These are phyloP conservation scores for Fusarium udum DNA, from an alignment of 2,329 filamentous ascomycete genomes.

Conservation along the genomic window DNA sequence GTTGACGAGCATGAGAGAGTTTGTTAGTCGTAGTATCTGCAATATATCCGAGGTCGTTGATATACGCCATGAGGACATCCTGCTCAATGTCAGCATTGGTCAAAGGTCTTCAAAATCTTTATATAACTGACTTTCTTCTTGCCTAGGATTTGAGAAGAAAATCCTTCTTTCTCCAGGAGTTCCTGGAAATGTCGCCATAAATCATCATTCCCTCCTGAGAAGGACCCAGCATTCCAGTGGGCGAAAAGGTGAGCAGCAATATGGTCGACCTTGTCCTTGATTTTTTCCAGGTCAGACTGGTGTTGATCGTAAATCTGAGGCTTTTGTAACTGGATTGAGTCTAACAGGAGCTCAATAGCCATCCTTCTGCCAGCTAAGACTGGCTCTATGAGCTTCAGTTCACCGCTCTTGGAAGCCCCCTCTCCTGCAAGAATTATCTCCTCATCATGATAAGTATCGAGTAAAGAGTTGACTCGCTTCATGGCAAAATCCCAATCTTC, in stretches of 20 bases:
- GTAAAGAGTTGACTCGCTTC: neutral
- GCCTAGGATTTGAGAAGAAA: neutral
- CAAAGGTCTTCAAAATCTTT: too few species aligned
- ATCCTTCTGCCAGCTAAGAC: neutral
- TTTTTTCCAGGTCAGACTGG: neutral
- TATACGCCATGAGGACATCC: neutral
- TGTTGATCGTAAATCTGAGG: neutral
- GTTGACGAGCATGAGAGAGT: accelerated
- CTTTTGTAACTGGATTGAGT: neutral
- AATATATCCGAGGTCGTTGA: neutral
- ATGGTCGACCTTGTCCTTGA: neutral
- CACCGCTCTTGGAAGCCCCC: neutral
- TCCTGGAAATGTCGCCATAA: neutral
- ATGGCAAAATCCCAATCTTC: neutral
- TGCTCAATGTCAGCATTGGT: neutral
- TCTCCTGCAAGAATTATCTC: neutral
- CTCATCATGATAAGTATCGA: neutral
- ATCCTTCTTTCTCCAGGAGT: neutral
- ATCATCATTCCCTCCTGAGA: neutral
- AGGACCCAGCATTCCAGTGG: neutral
- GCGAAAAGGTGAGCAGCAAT: neutral
- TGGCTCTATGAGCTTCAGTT: neutral
- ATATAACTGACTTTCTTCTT: neutral
- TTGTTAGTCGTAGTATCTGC: neutral
- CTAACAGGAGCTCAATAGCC: accelerated